phyloP scores from a whole-genome alignment of 169 alveolate species.

The Plasmodium blacklocki region DNA sequence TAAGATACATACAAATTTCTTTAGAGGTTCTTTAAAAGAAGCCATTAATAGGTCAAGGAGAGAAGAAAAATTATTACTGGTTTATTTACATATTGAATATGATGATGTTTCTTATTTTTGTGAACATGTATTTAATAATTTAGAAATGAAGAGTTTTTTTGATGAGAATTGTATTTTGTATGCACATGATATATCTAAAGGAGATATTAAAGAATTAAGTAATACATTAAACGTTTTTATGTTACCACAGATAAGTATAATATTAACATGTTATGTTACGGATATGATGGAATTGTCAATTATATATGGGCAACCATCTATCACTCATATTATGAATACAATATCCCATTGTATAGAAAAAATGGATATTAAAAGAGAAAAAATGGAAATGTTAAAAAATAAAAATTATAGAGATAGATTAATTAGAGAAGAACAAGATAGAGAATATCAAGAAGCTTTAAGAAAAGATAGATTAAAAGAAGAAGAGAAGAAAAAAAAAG shows the following conservation, averaged over 20 bases:
- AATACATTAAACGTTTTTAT: conserved; percentile 19
- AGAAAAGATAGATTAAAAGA: conserved; percentile 17
- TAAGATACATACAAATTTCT: conserved; percentile 21
- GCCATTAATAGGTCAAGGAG: conserved; percentile 39
- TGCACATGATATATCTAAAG: conserved; percentile 34
- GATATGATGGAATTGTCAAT: conserved; percentile 22
- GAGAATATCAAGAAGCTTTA: conserved; percentile 63
- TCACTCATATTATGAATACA: conserved; percentile 18
- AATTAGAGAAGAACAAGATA: conserved; percentile 55
- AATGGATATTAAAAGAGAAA: conserved; percentile 16
- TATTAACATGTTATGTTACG: conserved; percentile 17
- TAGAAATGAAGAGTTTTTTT: conserved; percentile 17
- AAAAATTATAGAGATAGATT: conserved; percentile 22
- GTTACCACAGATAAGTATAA: conserved; percentile 40
- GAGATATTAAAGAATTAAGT: conserved; percentile 11
- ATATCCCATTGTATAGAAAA: conserved; percentile 28
- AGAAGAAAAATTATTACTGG: conserved; percentile 48
- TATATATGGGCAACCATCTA: conserved; percentile 32
- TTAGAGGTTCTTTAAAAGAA: conserved; percentile 40
- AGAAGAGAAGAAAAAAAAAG: conserved; percentile 40
- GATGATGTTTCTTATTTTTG: conserved; percentile 33
- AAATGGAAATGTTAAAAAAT: background rate
- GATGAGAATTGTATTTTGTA: conserved; percentile 27
- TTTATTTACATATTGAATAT: conserved; percentile 52
- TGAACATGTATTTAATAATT: conserved; percentile 26